Conservation (phyloP, 148 eudicot genomes). For the Heliamphora exappendiculata region DNA sequence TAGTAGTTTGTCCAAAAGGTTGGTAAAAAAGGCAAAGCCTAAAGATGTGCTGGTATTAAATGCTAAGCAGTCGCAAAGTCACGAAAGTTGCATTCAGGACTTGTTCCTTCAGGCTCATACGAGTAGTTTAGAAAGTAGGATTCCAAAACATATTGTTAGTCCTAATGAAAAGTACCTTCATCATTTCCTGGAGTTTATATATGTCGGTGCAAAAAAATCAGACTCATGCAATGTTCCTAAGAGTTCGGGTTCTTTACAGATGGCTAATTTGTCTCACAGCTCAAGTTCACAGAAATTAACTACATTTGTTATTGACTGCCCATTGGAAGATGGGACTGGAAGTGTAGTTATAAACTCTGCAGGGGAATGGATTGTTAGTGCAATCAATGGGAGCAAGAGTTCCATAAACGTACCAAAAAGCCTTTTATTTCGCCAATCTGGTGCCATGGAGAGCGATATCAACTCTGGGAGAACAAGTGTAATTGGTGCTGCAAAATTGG, state of each 20-base stretch:
- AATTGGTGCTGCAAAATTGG: conserved; percentile 15
- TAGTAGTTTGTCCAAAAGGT: neutral
- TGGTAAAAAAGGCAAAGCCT: conserved; percentile 3
- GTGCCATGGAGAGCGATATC: conserved; percentile 22
- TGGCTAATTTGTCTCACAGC: conserved; percentile 15
- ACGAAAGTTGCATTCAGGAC: conserved; percentile 17
- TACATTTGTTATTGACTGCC: conserved; percentile 9
- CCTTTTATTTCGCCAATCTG: conserved; percentile 55
- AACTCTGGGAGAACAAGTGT: conserved; percentile 25
- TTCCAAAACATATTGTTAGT: conserved; percentile 39
- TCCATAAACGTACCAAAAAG: conserved; percentile 53
- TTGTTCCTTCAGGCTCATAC: conserved; percentile 14
- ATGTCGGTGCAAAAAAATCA: conserved; percentile 26
- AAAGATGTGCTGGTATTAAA: conserved; percentile 13
- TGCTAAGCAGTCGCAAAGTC: conserved; percentile 9
- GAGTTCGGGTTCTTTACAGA: conserved; percentile 10
- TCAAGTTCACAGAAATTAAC: conserved; percentile 8
- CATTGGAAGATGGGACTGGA: conserved; percentile 17
- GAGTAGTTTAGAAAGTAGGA: conserved; percentile 6
- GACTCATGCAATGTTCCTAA: conserved; percentile 11
- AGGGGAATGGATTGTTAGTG: conserved; percentile 39
- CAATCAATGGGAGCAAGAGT: conserved; percentile 46
- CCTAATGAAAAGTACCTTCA: conserved; percentile 45
- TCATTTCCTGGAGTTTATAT: conserved; percentile 44
- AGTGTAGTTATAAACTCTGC: conserved; percentile 16